Evolutionary conservation across 202 grass and related monocot species (phyloP).

Genomic region (Setaria viridis): DNA sequence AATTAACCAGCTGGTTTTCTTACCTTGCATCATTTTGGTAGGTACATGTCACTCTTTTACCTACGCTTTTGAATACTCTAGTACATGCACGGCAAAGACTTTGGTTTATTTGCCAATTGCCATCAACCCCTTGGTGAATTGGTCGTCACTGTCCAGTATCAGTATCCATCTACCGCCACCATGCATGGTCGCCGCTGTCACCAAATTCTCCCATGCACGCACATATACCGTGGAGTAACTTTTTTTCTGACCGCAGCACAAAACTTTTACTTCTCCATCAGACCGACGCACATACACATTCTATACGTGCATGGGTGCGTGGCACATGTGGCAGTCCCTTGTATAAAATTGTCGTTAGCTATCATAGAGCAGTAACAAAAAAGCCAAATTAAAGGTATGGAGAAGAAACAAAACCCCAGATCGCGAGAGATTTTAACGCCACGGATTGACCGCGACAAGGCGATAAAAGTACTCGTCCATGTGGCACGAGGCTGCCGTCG

Average conservation of each 20-base stretch:
- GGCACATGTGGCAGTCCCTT: conserved; percentile 8
- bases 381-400: not conserved
- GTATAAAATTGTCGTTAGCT: not conserved
- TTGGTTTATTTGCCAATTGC: not conserved
- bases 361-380: not conserved
- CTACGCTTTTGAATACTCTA: conserved; percentile 16
- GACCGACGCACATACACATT: not conserved
- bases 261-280: not conserved
- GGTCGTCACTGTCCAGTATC: not conserved
- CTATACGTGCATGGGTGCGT: not conserved
- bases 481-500: conserved; percentile 42
- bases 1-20: not conserved
- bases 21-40: not conserved
- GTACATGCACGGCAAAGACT: conserved; percentile 8
- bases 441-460: conserved; percentile 45
- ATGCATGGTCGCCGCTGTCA: conserved; percentile 34
- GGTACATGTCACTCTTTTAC: conserved; percentile 54
- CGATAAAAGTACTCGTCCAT: conserved; percentile 50
- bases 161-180: conserved; percentile 13
- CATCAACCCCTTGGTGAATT: conserved; percentile 23
- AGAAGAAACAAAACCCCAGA: conserved; percentile 44
- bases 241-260: not conserved
- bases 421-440: conserved; percentile 44
- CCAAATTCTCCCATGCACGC: conserved; percentile 42
- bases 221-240: not conserved